Evolutionary conservation across 2,329 filamentous ascomycete species (phyloP).

Genomic region (Mycogone perniciosa): DNA sequence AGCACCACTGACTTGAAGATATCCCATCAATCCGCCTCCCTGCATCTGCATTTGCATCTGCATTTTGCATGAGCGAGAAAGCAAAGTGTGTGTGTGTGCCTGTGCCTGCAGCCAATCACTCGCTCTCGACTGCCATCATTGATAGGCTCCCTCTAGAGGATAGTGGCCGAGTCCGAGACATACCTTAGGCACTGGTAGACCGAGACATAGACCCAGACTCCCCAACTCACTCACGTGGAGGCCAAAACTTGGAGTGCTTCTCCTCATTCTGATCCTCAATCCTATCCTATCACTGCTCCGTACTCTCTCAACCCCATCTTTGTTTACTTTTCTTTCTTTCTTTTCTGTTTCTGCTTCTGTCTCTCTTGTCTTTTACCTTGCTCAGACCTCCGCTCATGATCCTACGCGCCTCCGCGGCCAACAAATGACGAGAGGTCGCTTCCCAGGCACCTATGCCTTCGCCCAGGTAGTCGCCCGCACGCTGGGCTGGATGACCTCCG

Average conservation of each 20-base stretch:
- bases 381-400: neutral
- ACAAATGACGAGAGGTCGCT: conserved; percentile 9
- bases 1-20: too few relatives aligned
- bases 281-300: neutral
- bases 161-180: too few relatives aligned
- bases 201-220: too few relatives aligned
- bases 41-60: neutral
- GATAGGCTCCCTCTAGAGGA: too few relatives aligned
- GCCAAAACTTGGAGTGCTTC: too few relatives aligned
- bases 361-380: neutral
- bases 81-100: too few relatives aligned
- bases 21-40: too few relatives aligned
- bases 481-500: conserved; percentile 26
- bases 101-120: too few relatives aligned
- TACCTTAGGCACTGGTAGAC: too few relatives aligned
- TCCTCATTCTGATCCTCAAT: too few relatives aligned
- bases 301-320: neutral
- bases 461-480: conserved; percentile 21
- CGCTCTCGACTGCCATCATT: too few relatives aligned
- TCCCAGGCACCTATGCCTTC: conserved; percentile 6
- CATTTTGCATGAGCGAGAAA: neutral
- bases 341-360: neutral
- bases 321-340: neutral
- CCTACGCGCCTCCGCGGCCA: neutral
- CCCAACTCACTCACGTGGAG: too few relatives aligned